A percentile compares a stretch with the other conserved stretches of the same genome.
Conservation (phyloP, 108 stramenopile species). For the Cyclotella sp. region DNA sequence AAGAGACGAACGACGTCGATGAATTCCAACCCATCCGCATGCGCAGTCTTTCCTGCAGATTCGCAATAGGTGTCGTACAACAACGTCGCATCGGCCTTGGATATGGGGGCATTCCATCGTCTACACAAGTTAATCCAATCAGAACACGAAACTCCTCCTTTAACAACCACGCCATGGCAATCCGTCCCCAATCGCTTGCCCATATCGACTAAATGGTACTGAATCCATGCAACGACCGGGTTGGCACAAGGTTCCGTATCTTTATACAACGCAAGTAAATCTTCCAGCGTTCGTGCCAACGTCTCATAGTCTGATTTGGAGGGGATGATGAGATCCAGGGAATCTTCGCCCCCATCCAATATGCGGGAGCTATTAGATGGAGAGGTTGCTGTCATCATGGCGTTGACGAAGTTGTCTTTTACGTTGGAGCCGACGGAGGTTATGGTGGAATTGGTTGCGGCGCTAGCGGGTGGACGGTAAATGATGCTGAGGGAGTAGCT, state of each 20-base stretch:
- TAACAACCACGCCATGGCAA: neutral
- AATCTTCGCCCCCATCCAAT: conserved; percentile 57
- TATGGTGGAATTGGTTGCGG: conserved; percentile 8
- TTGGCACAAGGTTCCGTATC: conserved; percentile 43
- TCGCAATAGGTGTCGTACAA: conserved; percentile 37
- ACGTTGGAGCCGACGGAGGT: conserved; percentile 31
- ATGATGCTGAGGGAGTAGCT: conserved; percentile 37
- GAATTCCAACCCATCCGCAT: conserved; percentile 39
- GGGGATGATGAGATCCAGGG: conserved; percentile 74
- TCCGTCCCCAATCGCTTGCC: conserved; percentile 49
- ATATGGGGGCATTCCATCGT: conserved; percentile 59
- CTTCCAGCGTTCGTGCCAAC: conserved; percentile 58
- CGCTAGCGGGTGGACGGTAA: conserved; percentile 27
- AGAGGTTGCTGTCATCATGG: conserved; percentile 26
- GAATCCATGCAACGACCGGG: conserved; percentile 41
- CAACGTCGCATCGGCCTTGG: conserved; percentile 32
- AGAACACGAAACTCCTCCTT: conserved; percentile 32
- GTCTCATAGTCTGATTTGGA: conserved; percentile 53
- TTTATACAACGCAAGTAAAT: conserved; percentile 54
- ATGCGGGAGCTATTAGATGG: conserved; percentile 7
- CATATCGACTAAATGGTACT: conserved; percentile 71
- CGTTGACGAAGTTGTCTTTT: conserved; percentile 34
- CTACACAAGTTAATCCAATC: conserved; percentile 69
- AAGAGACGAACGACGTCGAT: conserved; percentile 24
- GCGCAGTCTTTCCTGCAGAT: conserved; percentile 15